These are phyloP conservation scores for Ustulina deusta DNA, from an alignment of 2,329 filamentous ascomycete species.

Conservation along the genomic window DNA sequence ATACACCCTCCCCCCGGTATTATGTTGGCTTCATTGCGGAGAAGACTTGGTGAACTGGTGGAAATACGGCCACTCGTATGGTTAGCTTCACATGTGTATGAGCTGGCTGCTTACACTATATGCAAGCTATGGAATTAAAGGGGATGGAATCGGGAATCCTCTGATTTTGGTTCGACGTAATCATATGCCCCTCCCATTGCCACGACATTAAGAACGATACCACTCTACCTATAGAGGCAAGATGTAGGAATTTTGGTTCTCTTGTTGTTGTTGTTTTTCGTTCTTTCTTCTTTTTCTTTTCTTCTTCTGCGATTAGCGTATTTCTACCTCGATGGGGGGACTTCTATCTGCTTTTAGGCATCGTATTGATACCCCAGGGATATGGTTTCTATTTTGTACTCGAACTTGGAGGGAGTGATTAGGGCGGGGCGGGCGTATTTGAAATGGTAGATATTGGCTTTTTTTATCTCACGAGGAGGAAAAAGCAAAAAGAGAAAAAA, in stretches of 20 bases:
- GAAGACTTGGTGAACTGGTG: constrained; percentile 48
- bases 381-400: not conserved
- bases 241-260: too few relatives aligned
- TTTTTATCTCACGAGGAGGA: not conserved
- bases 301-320: constrained; percentile 11
- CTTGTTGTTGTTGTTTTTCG: too few relatives aligned
- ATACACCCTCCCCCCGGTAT: constrained; percentile 73
- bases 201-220: constrained; percentile 14
- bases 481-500: constrained; percentile 13
- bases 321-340: constrained; percentile 17
- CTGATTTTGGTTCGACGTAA: not conserved
- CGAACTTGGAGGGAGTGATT: not conserved
- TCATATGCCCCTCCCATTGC: too few relatives aligned
- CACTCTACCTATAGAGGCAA: not conserved
- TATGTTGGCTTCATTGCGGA: constrained; percentile 85
- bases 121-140: too few relatives aligned
- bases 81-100: not conserved
- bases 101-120: not conserved
- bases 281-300: not conserved
- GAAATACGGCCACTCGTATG: not conserved
- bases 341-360: constrained; percentile 47
- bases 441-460: constrained; percentile 13
- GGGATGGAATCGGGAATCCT: not conserved
- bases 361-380: constrained; percentile 47
- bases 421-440: constrained; percentile 10